Evolutionary conservation across 305 asterid genomes (phyloP), one percentile per base, ranked within the genome.

Genomic region (Fraxinus paxiana): DNA sequence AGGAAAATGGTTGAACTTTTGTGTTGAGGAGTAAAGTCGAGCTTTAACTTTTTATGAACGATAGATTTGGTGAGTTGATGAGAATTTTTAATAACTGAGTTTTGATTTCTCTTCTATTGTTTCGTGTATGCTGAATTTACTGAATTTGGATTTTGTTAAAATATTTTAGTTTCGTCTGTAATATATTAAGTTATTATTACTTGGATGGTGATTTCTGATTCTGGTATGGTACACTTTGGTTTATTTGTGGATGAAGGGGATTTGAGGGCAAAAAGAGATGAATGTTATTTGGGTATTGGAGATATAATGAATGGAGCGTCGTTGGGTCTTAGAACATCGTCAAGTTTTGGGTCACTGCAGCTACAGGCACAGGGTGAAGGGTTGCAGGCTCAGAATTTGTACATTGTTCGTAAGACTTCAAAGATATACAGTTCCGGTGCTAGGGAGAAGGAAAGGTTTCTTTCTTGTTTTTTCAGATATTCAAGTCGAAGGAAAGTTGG

Each of bases 251-350:
- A 90, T 90, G 94, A 88, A 92, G 86, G 87, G 82, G 73, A 81
- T 76, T 82, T 79, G 89, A 83, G 85, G 87, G 88, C 79, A 84
- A 84, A 86, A 87, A 86, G 93, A 89, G 92, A 92, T 90, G 94
- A 91, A 80, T 88, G 82, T 73, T 86, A 86, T 82, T 85, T 81
- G 79, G 89, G 91, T 88, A 87, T 77, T 84, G 86, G 90, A 89
- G 88, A 91, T 87, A 89, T 92, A 92, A 94, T 96, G 99, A 96
- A 91, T 90, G 90, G 95, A 85, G 91, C 84, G 92, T 88, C 97
- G 90, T 88, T 89, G 95, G 97, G 94, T 67, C 80, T 86, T 82
- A 90, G 99, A 86, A 83, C 90, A 79, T 88, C 92, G 18, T 89
- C 87, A 83, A 94, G 97, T 87, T 89, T 89, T 85, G 98, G 97